Percentiles rank a stretch among this genome's conserved stretches.
phyloP scores from a whole-genome alignment of 2,329 filamentous ascomycete species.

The Diaporthe capsici region DNA sequence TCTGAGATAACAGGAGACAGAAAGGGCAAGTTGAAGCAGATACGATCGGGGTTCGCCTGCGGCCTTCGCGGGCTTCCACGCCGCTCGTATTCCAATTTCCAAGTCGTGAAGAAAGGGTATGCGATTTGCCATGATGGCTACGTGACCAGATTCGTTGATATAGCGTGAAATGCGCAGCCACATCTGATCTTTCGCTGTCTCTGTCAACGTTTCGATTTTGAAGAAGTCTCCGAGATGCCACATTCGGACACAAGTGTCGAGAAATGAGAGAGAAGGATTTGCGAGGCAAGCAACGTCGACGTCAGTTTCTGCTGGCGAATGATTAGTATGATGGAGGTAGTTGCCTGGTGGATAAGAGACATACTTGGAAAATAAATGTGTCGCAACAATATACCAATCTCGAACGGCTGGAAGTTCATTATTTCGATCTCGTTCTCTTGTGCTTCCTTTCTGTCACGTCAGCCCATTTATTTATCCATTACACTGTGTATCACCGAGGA shows the following conservation, averaged over 20 bases:
- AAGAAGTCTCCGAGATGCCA: slow-evolving; percentile 11
- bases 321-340: neutral
- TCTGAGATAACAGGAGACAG: no score
- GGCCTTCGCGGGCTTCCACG: neutral
- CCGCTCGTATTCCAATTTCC: neutral
- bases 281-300: neutral
- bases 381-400: neutral
- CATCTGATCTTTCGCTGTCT: neutral
- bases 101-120: neutral
- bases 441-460: neutral
- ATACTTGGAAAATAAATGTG: slow-evolving; percentile 12
- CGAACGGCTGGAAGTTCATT: neutral
- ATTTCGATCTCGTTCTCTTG: neutral
- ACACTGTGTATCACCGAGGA: neutral
- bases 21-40: neutral
- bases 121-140: neutral
- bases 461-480: neutral
- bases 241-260: slow-evolving; percentile 14
- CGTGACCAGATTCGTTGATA: neutral
- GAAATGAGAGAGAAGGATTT: neutral
- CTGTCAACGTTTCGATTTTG: neutral
- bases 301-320: neutral
- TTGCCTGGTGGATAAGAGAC: neutral
- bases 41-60: neutral
- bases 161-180: neutral